phyloP scores from a whole-genome alignment of 176 grass and related monocot species.

The Melocanna baccifera region DNA sequence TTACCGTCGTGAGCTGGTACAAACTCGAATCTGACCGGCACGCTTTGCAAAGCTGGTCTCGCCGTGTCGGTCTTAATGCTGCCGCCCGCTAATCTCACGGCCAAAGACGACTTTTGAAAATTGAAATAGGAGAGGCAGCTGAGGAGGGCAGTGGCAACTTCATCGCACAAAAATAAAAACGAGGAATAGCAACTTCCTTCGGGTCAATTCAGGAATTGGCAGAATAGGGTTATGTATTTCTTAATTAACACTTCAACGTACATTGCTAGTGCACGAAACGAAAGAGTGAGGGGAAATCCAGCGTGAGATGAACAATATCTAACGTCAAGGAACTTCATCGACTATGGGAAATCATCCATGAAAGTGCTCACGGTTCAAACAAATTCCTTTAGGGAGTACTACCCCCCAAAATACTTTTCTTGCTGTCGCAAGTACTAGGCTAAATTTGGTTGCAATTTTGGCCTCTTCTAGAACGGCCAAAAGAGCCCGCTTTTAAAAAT shows the following conservation, averaged over 20 bases:
- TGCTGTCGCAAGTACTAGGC: neutral
- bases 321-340: neutral
- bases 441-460: neutral
- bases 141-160: too few relatives aligned
- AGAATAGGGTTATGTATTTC: too few relatives aligned
- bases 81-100: neutral
- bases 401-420: neutral
- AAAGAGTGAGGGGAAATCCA: neutral
- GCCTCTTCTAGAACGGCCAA: neutral
- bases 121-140: neutral
- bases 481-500: neutral
- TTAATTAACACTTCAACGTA: neutral
- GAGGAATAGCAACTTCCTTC: too few relatives aligned
- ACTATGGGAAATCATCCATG: too few relatives aligned
- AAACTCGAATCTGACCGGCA: constrained; percentile 45
- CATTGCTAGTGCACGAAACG: neutral
- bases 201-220: too few relatives aligned
- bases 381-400: neutral
- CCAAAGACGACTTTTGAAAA: neutral
- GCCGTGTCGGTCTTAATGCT: constrained; percentile 9
- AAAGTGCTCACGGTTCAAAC: neutral
- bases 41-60: constrained; percentile 21
- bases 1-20: constrained; percentile 5
- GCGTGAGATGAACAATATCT: too few relatives aligned
- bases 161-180: too few relatives aligned